A percentile compares a stretch with the other conserved stretches of the same genome.
Evolutionary conservation across 306 rosid species (phyloP).

Genomic region (Fragaria ananassa): DNA sequence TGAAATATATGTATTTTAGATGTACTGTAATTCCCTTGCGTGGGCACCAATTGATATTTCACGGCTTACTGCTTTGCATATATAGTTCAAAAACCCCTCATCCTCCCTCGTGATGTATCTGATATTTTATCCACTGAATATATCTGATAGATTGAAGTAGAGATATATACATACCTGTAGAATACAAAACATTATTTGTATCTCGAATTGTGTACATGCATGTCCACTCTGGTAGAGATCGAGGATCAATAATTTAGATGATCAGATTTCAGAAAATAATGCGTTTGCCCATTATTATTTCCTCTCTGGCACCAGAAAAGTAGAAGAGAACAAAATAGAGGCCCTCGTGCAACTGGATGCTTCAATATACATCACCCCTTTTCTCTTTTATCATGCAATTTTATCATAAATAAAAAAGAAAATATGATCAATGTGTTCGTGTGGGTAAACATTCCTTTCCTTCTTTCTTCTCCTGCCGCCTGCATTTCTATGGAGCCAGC

Average conservation of each 20-base stretch:
- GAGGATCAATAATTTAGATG: slow-evolving; percentile 39
- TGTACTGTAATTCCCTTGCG: not conserved
- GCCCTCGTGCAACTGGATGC: slow-evolving; percentile 90
- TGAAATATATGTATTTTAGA: not conserved
- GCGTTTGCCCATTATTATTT: slow-evolving; percentile 31
- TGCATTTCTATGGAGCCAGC: not conserved
- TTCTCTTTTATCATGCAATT: slow-evolving; percentile 29
- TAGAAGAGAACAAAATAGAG: slow-evolving; percentile 70
- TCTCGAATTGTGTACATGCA: slow-evolving; percentile 9
- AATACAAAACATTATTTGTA: not conserved
- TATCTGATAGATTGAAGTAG: not conserved
- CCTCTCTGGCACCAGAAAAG: slow-evolving; percentile 40
- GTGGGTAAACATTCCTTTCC: slow-evolving; percentile 61
- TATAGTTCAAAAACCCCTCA: not conserved
- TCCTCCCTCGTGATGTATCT: not conserved
- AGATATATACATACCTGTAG: not conserved
- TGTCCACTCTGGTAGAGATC: slow-evolving; percentile 1
- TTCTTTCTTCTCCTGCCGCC: slow-evolving; percentile 25
- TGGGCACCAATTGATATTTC: not conserved
- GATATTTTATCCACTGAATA: not conserved
- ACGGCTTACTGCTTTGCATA: not conserved
- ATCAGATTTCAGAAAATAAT: slow-evolving; percentile 23
- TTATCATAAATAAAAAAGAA: slow-evolving; percentile 7
- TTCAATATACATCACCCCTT: slow-evolving; percentile 54
- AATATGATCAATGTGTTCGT: slow-evolving; percentile 28